phyloP scores from a whole-genome alignment of 1,139 yeast species.

The Blastobotrys capitulatus region DNA sequence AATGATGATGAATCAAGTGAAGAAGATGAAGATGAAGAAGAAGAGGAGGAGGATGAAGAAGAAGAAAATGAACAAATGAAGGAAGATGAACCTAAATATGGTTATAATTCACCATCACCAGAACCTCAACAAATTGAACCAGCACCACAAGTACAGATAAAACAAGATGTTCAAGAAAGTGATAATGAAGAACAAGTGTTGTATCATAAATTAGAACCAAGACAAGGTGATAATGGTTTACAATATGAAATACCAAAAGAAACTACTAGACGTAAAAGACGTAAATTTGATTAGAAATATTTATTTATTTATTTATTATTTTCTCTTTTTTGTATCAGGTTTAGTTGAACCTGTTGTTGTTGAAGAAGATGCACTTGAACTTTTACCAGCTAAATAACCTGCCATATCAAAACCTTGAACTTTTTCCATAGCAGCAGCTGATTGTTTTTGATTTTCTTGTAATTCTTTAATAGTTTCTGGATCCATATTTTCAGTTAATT shows the following conservation, averaged over 20 bases:
- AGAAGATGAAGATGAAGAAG: slow-evolving; percentile 17
- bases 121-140: slow-evolving; percentile 17
- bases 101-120: slow-evolving; percentile 16
- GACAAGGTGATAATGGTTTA: slow-evolving; percentile 21
- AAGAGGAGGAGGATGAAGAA: slow-evolving; percentile 22
- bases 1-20: slow-evolving; percentile 32
- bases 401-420: slow-evolving; percentile 30
- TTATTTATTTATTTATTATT: slow-evolving; percentile 7
- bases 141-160: slow-evolving; percentile 9
- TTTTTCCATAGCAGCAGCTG: slow-evolving; percentile 20
- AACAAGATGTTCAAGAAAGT: slow-evolving; percentile 2
- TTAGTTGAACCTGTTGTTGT: not conserved
- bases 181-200: slow-evolving; percentile 25
- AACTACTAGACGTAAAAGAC: slow-evolving; percentile 19
- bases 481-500: slow-evolving; percentile 31
- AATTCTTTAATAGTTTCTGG: slow-evolving; percentile 33
- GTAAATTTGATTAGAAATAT: slow-evolving; percentile 15
- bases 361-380: slow-evolving; percentile 3
- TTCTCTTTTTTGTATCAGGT: slow-evolving; percentile 1
- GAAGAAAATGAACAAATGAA: slow-evolving; percentile 11
- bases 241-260: slow-evolving; percentile 19
- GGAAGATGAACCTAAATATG: slow-evolving; percentile 3
- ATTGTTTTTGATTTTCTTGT: slow-evolving; percentile 23
- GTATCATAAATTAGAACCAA: slow-evolving; percentile 41
- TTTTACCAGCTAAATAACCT: slow-evolving; percentile 24